Percentiles rank a stretch among this genome's conserved stretches.
phyloP scores from a whole-genome alignment of 331 rosid genomes.

The Telfairia occidentalis region DNA sequence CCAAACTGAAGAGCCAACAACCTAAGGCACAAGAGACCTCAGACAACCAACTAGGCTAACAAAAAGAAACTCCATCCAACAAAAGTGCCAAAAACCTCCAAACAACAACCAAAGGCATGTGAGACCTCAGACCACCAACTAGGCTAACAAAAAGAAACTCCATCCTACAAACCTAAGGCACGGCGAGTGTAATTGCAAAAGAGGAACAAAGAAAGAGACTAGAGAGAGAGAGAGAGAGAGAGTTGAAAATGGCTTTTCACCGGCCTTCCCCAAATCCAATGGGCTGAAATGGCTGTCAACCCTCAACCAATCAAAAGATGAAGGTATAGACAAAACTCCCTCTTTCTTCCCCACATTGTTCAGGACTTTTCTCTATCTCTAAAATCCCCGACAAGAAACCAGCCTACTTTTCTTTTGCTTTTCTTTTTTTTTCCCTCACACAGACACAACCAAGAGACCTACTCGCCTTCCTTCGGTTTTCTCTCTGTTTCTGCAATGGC shows the following conservation, averaged over 20 bases:
- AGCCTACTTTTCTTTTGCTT: background rate
- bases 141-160: too few relatives aligned
- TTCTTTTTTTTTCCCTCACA: background rate
- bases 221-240: slow-evolving; percentile 42
- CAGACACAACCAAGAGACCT: slow-evolving; percentile 6
- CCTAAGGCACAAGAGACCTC: too few relatives aligned
- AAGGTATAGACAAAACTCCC: slow-evolving; percentile 17
- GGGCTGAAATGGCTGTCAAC: slow-evolving; percentile 25
- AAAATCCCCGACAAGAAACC: slow-evolving; percentile 9
- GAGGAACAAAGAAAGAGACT: slow-evolving; percentile 23
- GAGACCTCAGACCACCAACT: too few relatives aligned
- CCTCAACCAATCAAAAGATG: slow-evolving; percentile 33
- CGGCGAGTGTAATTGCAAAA: slow-evolving; percentile 26
- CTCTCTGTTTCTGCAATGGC: slow-evolving; percentile 36
- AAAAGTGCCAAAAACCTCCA: too few relatives aligned
- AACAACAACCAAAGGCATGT: too few relatives aligned
- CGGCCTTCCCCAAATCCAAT: slow-evolving; percentile 45
- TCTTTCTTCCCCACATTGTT: background rate
- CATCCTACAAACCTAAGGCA: too few relatives aligned
- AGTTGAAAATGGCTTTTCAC: slow-evolving; percentile 73
- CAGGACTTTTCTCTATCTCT: slow-evolving; percentile 4
- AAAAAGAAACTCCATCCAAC: too few relatives aligned
- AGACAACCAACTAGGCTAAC: too few relatives aligned
- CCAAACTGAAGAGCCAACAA: too few relatives aligned
- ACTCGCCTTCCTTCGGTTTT: slow-evolving; percentile 11